Conservation (phyloP, 169 alveolate species). For the Plasmodium coatneyi region DNA sequence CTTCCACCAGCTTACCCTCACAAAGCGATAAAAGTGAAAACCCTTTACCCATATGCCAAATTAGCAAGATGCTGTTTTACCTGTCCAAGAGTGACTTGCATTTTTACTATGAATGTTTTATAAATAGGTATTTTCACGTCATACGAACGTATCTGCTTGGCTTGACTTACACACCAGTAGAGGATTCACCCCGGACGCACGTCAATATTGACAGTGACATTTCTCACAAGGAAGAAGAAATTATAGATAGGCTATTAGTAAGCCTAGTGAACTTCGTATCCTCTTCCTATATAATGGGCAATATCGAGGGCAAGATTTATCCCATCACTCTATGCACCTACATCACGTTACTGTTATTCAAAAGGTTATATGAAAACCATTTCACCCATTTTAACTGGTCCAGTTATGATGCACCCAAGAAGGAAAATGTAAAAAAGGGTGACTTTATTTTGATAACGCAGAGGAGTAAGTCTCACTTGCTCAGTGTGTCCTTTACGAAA, state of each 20-base stretch:
- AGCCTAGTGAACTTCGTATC: constrained; percentile 52
- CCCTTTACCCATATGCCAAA: background rate
- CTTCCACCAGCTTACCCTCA: background rate
- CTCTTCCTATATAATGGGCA: constrained; percentile 20
- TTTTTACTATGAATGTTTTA: constrained; percentile 52
- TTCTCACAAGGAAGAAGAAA: background rate
- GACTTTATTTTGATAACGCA: background rate
- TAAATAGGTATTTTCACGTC: constrained; percentile 15
- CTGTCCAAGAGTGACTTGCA: constrained; percentile 37
- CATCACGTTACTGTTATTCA: constrained; percentile 6
- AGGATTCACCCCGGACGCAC: background rate
- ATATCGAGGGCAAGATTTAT: background rate
- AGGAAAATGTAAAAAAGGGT: background rate
- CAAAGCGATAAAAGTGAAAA: background rate
- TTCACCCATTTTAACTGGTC: constrained; percentile 2
- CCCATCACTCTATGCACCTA: constrained; percentile 3
- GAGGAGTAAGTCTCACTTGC: background rate
- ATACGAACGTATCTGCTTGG: background rate
- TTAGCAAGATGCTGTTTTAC: constrained; percentile 27
- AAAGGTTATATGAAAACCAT: background rate
- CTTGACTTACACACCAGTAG: background rate
- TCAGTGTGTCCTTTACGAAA: constrained; percentile 20
- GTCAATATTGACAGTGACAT: background rate
- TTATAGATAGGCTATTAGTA: constrained; percentile 24
- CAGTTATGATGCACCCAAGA: background rate